A percentile compares a stretch with the other conserved stretches of the same genome.
Evolutionary conservation across 306 rosid species (phyloP).

Genomic region (barrel medic (Medicago truncatula)): MtrunA17r5.0-ANR NC_053046.1:33230001-33230500

Average conservation of each 20-base stretch:
- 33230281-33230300: constrained; percentile 76
- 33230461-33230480: constrained; percentile 76
- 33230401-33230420: constrained; percentile 74
- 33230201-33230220: constrained; percentile 69
- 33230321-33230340: constrained; percentile 57
- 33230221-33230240: constrained; percentile 80
- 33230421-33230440: constrained; percentile 33
- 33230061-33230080: constrained; percentile 62
- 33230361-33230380: constrained; percentile 61
- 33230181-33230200: constrained; percentile 71
- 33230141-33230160: constrained; percentile 72
- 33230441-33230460: constrained; percentile 30
- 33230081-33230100: constrained; percentile 49
- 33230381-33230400: constrained; percentile 58
- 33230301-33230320: constrained; percentile 88
- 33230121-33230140: constrained; percentile 64
- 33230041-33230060: constrained; percentile 77
- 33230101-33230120: constrained; percentile 63
- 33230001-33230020: constrained; percentile 65
- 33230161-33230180: constrained; percentile 65
- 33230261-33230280: constrained; percentile 84
- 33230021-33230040: constrained; percentile 81
- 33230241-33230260: constrained; percentile 56
- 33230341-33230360: constrained; percentile 61
- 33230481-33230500: constrained; percentile 79